These are phyloP conservation scores for Mediolabrus comicus DNA, from an alignment of 108 stramenopile species.

Conservation along the genomic window DNA sequence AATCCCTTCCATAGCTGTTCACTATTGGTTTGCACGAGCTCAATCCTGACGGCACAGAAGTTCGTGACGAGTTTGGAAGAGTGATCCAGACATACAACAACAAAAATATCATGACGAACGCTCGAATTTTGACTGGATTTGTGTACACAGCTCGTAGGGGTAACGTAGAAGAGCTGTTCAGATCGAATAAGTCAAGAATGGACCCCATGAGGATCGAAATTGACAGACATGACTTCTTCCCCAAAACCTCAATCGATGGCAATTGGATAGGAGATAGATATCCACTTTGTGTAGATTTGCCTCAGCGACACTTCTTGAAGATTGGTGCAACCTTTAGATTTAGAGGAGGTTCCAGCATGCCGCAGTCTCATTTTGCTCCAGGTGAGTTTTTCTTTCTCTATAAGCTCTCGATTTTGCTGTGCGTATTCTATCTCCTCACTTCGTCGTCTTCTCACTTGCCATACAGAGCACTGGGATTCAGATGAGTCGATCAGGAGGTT, in stretches of 20 bases:
- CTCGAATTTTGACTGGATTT: conserved; percentile 55
- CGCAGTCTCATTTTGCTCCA: conserved; percentile 10
- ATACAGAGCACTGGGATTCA: conserved; percentile 12
- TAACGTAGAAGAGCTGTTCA: conserved; percentile 44
- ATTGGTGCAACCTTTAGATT: conserved; percentile 40
- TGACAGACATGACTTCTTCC: conserved; percentile 50
- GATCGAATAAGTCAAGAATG: conserved; percentile 37
- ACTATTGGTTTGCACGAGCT: conserved; percentile 49
- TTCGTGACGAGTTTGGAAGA: conserved; percentile 31
- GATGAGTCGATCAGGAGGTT: conserved; percentile 42
- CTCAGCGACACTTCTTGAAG: conserved; percentile 52
- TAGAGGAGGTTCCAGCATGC: conserved; percentile 32
- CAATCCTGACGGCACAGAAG: conserved; percentile 48
- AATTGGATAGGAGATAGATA: conserved; percentile 53
- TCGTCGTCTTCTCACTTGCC: neutral
- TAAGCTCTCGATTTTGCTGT: neutral
- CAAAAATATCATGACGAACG: conserved; percentile 42
- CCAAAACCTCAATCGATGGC: conserved; percentile 49
- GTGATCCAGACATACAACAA: conserved; percentile 46
- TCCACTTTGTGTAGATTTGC: conserved; percentile 55
- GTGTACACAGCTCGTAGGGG: conserved; percentile 31
- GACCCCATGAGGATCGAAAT: conserved; percentile 49
- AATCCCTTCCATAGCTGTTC: neutral
- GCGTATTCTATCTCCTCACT: neutral
- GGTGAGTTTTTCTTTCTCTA: neutral